Evolutionary conservation across 2,329 filamentous ascomycete species (phyloP).

Genomic region (Colletotrichum gloeosporioides): DNA sequence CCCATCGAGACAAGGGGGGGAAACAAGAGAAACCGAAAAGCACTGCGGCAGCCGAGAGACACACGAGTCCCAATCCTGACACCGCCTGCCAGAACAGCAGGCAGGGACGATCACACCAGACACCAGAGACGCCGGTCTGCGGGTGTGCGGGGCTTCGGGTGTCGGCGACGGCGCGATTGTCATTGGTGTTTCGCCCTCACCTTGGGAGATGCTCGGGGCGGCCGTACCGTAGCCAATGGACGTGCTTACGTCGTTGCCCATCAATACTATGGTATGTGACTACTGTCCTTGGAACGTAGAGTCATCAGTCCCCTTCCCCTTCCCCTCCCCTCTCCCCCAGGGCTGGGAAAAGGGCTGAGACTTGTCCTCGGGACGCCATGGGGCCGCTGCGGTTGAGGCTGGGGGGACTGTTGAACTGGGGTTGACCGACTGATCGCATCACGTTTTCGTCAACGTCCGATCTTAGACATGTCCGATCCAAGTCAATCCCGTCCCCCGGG

Average conservation of each 20-base stretch:
- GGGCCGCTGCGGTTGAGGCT: not conserved
- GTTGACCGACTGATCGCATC: not conserved
- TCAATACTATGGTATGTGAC: not conserved
- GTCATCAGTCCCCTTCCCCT: not conserved
- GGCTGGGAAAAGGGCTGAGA: not conserved
- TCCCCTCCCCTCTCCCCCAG: not conserved
- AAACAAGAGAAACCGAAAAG: not conserved
- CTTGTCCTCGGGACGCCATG: not conserved
- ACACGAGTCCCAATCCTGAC: not conserved
- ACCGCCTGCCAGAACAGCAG: not conserved
- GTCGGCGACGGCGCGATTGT: slow-evolving; percentile 9
- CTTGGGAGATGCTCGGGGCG: not conserved
- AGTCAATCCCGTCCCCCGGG: not conserved
- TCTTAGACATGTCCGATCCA: not conserved
- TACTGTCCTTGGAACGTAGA: not conserved
- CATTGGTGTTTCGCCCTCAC: not conserved
- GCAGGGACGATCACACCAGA: slow-evolving; percentile 9
- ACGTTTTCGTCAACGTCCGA: slow-evolving; percentile 3
- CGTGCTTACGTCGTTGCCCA: not conserved
- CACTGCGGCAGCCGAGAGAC: not conserved
- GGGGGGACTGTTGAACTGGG: not conserved
- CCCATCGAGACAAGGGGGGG: not conserved
- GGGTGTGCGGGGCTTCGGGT: not conserved
- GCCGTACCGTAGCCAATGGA: slow-evolving; percentile 15
- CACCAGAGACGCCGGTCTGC: not conserved